Percentiles rank a stretch among this genome's conserved stretches.
phyloP scores from a whole-genome alignment of 805 yeast species.

The Hanseniaspora occidentalis region DNA sequence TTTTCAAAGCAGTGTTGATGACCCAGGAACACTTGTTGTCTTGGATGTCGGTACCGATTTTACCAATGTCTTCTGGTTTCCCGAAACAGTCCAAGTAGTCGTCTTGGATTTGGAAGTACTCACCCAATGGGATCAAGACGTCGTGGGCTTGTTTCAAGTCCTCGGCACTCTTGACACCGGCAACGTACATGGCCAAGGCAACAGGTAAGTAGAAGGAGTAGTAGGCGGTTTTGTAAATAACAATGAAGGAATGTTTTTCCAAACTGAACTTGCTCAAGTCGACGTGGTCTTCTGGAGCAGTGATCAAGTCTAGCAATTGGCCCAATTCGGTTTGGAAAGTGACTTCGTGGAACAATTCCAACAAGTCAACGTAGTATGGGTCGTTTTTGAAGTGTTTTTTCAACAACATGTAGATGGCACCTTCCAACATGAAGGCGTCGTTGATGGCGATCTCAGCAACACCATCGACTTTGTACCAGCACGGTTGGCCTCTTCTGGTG shows the following conservation, averaged over 20 bases:
- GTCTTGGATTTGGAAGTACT: constrained; percentile 97
- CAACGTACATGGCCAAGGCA: constrained; percentile 88
- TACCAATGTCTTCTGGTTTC: constrained; percentile 93
- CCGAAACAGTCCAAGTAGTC: constrained; percentile 96
- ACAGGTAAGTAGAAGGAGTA: constrained; percentile 96
- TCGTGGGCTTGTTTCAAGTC: constrained; percentile 84
- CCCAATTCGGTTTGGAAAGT: constrained; percentile 97
- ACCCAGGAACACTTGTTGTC: constrained; percentile 99
- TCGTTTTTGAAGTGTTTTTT: constrained; percentile 81
- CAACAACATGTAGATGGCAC: constrained; percentile 78
- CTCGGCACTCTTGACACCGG: constrained; percentile 56
- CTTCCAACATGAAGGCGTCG: constrained; percentile 94
- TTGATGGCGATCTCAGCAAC: constrained; percentile 93
- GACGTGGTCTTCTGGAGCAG: constrained; percentile 93
- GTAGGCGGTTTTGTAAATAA: constrained; percentile 92
- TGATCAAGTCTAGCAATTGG: constrained; percentile 85
- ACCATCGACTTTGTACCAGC: constrained; percentile 78
- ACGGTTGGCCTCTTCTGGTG: constrained; percentile 97
- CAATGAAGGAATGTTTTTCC: constrained; percentile 87
- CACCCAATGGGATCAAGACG: constrained; percentile 88
- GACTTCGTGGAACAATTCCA: constrained; percentile 93
- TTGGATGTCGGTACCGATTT: constrained; percentile 95
- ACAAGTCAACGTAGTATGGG: constrained; percentile 71
- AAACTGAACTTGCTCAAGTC: constrained; percentile 80
- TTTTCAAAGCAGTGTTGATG: constrained; percentile 78